Conservation (phyloP, 2,329 filamentous ascomycete species). For the Claviceps humidiphila region DNA sequence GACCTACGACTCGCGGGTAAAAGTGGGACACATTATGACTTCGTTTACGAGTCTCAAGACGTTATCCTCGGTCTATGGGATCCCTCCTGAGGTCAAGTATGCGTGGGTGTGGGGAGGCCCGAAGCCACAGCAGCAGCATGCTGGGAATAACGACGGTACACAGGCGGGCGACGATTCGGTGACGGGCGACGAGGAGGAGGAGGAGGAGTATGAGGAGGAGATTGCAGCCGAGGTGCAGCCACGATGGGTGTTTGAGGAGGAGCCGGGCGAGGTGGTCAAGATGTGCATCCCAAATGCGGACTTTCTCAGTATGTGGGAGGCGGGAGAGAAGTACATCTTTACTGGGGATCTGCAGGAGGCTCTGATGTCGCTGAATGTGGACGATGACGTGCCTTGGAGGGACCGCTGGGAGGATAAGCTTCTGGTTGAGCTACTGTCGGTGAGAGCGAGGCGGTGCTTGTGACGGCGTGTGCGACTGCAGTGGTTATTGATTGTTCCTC, state of each 20-base stretch:
- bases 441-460: background rate
- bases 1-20: conserved; percentile 13
- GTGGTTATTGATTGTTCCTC: too few species aligned
- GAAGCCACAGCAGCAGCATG: background rate
- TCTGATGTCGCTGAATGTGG: conserved; percentile 4
- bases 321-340: conserved; percentile 9
- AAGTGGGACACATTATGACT: conserved; percentile 7
- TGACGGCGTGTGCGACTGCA: background rate
- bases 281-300: conserved; percentile 7
- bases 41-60: conserved; percentile 9
- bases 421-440: conserved; percentile 3
- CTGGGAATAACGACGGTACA: background rate
- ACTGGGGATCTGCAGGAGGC: conserved; percentile 8
- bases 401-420: background rate
- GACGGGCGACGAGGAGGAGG: conserved; percentile 1
- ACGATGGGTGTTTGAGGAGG: conserved; percentile 6
- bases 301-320: conserved; percentile 4
- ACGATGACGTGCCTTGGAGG: background rate
- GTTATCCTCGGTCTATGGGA: conserved; percentile 13
- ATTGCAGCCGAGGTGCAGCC: conserved; percentile 6
- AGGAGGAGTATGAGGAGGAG: background rate
- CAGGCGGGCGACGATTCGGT: conserved; percentile 1
- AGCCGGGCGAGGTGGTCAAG: conserved; percentile 7
- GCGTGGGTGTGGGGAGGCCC: background rate
- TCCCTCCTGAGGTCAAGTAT: conserved; percentile 7